Evolutionary conservation across 1,284 basidiomycete genomes (phyloP).

Genomic region (Tilletia indica): DNA sequence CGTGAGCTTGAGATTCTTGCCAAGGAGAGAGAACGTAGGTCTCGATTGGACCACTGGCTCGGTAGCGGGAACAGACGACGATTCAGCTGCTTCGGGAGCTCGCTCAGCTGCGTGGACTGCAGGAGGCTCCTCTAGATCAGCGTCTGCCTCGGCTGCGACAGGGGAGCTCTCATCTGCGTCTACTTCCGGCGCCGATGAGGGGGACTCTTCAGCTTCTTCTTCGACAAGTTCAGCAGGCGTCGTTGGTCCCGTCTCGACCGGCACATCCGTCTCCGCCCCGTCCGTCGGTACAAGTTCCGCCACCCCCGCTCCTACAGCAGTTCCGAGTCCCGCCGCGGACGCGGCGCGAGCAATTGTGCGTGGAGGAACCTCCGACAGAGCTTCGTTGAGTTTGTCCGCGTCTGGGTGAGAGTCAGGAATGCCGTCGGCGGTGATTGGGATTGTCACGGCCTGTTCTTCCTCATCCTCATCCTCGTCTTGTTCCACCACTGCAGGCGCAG

Average conservation of each 20-base stretch:
- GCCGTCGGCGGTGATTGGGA: neutral
- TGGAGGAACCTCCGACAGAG: neutral
- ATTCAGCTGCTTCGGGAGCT: too few relatives aligned
- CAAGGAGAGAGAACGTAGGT: conserved; percentile 34
- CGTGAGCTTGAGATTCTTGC: conserved; percentile 72
- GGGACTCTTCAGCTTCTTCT: too few relatives aligned
- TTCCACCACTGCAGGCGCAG: neutral
- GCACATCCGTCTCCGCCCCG: too few relatives aligned
- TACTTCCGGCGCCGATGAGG: too few relatives aligned
- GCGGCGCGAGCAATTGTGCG: neutral
- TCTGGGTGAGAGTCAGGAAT: neutral
- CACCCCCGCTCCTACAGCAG: neutral
- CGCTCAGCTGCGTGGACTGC: too few relatives aligned
- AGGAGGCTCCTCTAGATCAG: too few relatives aligned
- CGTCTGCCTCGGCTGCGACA: too few relatives aligned
- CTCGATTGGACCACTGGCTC: too few relatives aligned
- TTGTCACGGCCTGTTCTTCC: conserved; percentile 4
- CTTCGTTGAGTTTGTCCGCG: neutral
- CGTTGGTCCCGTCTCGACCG: too few relatives aligned
- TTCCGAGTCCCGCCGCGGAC: neutral
- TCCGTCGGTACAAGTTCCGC: neutral
- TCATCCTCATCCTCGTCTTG: neutral
- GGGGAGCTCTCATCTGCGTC: too few relatives aligned
- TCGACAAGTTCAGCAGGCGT: too few relatives aligned
- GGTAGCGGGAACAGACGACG: too few relatives aligned